phyloP scores from a whole-genome alignment of 345 rosid genomes.

The Murraya paniculata region DNA sequence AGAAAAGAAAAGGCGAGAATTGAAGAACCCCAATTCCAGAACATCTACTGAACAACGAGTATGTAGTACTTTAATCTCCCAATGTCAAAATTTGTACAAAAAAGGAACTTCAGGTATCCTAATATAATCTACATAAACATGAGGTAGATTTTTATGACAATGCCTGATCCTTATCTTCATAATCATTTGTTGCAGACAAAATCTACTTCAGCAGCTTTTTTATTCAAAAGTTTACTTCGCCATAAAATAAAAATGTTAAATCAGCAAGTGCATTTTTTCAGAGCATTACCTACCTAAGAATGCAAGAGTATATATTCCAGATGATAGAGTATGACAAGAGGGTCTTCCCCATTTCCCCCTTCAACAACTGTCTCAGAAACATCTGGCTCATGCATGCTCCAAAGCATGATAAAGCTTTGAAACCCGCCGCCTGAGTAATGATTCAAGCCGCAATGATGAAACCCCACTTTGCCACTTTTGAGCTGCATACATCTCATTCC shows the following conservation, averaged over 20 bases:
- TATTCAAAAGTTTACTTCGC: background rate
- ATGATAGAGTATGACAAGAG: background rate
- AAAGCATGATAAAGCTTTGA: slow-evolving; percentile 49
- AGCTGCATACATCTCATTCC: slow-evolving; percentile 78
- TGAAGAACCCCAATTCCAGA: background rate
- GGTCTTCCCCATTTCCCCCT: background rate
- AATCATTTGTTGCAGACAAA: background rate
- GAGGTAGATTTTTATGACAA: no score
- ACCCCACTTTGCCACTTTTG: slow-evolving; percentile 54
- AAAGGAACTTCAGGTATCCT: no score
- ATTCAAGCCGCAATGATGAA: slow-evolving; percentile 66
- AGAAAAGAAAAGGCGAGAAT: background rate
- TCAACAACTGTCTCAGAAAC: slow-evolving; percentile 15
- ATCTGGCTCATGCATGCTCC: slow-evolving; percentile 35
- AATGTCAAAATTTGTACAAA: background rate
- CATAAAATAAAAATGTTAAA: background rate
- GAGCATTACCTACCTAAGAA: slow-evolving; percentile 14
- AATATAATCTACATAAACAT: no score
- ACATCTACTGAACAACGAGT: background rate
- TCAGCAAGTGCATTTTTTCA: background rate
- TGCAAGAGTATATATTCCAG: slow-evolving; percentile 7
- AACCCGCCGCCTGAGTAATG: slow-evolving; percentile 59
- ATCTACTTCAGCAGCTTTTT: background rate
- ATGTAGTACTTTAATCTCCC: background rate
- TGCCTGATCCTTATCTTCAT: background rate